Base-by-base conservation (phyloP, 805 yeast species). In the Blastobotrys attinorum region DNA sequence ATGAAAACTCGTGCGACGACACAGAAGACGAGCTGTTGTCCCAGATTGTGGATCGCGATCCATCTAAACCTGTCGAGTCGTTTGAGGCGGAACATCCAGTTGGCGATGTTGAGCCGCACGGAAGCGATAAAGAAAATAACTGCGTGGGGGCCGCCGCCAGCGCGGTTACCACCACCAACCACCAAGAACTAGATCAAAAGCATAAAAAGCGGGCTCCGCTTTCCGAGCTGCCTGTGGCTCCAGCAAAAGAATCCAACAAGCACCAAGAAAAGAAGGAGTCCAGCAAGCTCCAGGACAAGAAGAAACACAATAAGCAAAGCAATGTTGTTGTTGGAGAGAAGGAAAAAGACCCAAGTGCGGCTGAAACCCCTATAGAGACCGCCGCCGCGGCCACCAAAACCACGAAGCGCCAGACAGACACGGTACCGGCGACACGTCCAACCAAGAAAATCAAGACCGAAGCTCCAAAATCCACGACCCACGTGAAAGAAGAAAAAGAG, bases 1-100 rank as follows among this genome's bases (percentile, higher is more conserved):
- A 66, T 32, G 75, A 69, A n/a, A 48, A 53, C 21, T 74, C 71
- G 39, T 61, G 56, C 4, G 79, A 75, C 23, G 75, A 73, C 40
- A 61, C 65, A 11, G 62, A 60, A 31, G 68, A 62, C 18, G 68
- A 63, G 40, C 34, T 17, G 4, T n/a, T n/a, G n/a, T n/a, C n/a
- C n/a, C n/a, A n/a, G n/a, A n/a, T n/a, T n/a, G n/a, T n/a, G n/a
- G n/a, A 17, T 7, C 15, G 16, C 32, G 15, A 29, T n/a, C n/a
- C n/a, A n/a, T n/a, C n/a, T n/a, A n/a, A n/a, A n/a, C n/a, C n/a
- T n/a, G n/a, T n/a, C n/a, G n/a, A n/a, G n/a, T n/a, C n/a, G n/a
- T n/a, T n/a, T n/a, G n/a, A n/a, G n/a, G n/a, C n/a, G n/a, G n/a
- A n/a, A n/a, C n/a, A n/a, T n/a, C n/a, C n/a, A n/a, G 16, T 15